These are phyloP conservation scores for Mycena olivaceomarginata DNA, from an alignment of 768 basidiomycete species.

Conservation along the genomic window DNA sequence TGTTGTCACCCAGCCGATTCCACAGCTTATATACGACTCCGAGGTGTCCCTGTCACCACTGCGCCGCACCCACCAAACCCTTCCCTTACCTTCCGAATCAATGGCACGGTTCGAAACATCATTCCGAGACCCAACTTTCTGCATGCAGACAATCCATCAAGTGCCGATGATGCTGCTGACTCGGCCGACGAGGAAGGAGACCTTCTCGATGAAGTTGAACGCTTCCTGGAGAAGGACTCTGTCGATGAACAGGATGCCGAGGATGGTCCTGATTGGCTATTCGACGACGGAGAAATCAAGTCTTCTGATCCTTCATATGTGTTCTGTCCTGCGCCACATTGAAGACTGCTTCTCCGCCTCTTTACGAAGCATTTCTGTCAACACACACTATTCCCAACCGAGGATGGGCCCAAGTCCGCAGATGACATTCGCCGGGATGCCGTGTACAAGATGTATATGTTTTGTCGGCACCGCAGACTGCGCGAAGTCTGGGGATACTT, in stretches of 20 bases:
- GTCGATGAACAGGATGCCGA: neutral
- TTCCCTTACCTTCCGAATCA: too few relatives aligned
- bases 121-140: too few relatives aligned
- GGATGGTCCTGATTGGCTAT: constrained; percentile 41
- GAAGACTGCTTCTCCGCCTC: constrained; percentile 43
- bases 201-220: neutral
- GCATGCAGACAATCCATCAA: too few relatives aligned
- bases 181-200: neutral
- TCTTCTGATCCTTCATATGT: constrained; percentile 44
- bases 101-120: too few relatives aligned
- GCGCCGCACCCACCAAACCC: too few relatives aligned
- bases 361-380: constrained; percentile 52
- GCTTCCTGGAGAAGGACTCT: constrained; percentile 7
- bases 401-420: constrained; percentile 36
- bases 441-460: constrained; percentile 51
- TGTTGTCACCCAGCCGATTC: neutral
- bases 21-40: neutral
- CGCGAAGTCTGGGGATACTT: constrained; percentile 51
- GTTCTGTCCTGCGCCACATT: constrained; percentile 57
- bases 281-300: constrained; percentile 49
- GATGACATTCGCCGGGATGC: constrained; percentile 39
- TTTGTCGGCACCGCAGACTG: constrained; percentile 41
- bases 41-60: too few relatives aligned
- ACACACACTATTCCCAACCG: constrained; percentile 47
- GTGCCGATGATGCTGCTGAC: too few relatives aligned